These are phyloP conservation scores for Fusarium haematococcum DNA, from an alignment of 2,329 filamentous ascomycete genomes.

Conservation along the genomic window DNA sequence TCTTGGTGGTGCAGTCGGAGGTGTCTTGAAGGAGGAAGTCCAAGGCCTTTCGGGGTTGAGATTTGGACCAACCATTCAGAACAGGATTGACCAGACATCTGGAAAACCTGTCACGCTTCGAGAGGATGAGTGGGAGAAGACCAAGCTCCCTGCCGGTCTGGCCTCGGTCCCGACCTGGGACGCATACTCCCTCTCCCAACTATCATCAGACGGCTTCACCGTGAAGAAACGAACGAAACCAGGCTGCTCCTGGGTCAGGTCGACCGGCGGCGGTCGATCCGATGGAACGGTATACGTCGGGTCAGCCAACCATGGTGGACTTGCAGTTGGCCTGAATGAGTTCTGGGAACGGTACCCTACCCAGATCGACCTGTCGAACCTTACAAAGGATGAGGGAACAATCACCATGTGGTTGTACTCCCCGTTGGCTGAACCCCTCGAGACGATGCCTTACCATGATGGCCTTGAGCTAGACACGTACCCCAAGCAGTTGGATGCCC, in stretches of 20 bases:
- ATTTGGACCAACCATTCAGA: constrained; percentile 61
- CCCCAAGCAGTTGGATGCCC: constrained; percentile 67
- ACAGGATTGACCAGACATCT: constrained; percentile 63
- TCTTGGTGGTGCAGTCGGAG: constrained; percentile 64
- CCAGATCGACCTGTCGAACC: constrained; percentile 64
- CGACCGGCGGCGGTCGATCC: constrained; percentile 65
- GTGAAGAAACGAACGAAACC: constrained; percentile 69
- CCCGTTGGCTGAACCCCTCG: constrained; percentile 65
- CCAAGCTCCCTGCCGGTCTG: constrained; percentile 53
- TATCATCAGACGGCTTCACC: constrained; percentile 70
- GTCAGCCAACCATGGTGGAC: constrained; percentile 65
- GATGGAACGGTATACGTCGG: constrained; percentile 69
- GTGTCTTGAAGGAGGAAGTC: constrained; percentile 67
- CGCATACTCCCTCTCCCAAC: constrained; percentile 66
- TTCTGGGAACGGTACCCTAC: constrained; percentile 74
- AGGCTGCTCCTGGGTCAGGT: constrained; percentile 68
- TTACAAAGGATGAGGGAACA: constrained; percentile 59
- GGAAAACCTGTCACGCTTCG: constrained; percentile 51
- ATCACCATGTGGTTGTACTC: constrained; percentile 72
- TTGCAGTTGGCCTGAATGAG: constrained; percentile 67
- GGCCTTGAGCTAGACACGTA: constrained; percentile 67
- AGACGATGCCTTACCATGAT: constrained; percentile 68
- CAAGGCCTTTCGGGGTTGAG: constrained; percentile 70
- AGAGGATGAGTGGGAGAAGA: constrained; percentile 22
- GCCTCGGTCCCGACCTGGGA: constrained; percentile 68